Evolutionary conservation across 192 early-diverging fungal species (phyloP).

Genomic region (Thamnidium elegans): DNA sequence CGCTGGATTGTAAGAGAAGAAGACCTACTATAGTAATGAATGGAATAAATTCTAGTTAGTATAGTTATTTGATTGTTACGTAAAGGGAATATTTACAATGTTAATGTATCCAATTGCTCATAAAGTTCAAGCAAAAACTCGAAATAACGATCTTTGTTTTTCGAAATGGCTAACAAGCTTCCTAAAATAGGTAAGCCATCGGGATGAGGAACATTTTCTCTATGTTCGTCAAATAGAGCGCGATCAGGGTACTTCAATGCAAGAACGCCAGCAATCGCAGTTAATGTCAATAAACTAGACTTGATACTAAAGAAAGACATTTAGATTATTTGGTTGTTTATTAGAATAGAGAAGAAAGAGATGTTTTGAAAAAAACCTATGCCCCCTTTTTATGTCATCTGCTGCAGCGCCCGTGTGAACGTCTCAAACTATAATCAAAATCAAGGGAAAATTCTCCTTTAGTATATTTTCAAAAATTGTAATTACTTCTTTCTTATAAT

Average conservation of each 20-base stretch:
- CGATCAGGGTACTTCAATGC: constrained; percentile 28
- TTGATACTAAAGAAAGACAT: too few species aligned
- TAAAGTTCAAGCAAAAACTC: constrained; percentile 14
- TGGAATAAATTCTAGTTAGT: neutral
- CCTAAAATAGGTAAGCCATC: constrained; percentile 21
- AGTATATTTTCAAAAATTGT: too few species aligned
- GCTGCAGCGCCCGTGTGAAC: too few species aligned
- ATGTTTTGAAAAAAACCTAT: too few species aligned
- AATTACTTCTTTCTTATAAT: too few species aligned
- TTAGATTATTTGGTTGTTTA: too few species aligned
- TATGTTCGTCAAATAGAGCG: constrained; percentile 16
- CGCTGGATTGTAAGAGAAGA: constrained; percentile 14
- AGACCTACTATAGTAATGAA: constrained; percentile 1
- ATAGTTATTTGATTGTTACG: neutral
- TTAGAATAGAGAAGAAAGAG: too few species aligned
- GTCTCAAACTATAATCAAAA: too few species aligned
- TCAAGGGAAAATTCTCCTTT: too few species aligned
- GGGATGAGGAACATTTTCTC: neutral
- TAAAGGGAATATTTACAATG: neutral
- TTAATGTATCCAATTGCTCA: constrained; percentile 20
- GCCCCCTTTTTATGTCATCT: too few species aligned
- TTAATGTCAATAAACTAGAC: too few species aligned
- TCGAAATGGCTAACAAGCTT: constrained; percentile 7
- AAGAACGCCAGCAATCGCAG: neutral
- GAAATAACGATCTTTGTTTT: constrained; percentile 7